These are phyloP conservation scores for Pyrrhoderma lamaoense DNA, from an alignment of 1,284 basidiomycete genomes.

Conservation along the genomic window DNA sequence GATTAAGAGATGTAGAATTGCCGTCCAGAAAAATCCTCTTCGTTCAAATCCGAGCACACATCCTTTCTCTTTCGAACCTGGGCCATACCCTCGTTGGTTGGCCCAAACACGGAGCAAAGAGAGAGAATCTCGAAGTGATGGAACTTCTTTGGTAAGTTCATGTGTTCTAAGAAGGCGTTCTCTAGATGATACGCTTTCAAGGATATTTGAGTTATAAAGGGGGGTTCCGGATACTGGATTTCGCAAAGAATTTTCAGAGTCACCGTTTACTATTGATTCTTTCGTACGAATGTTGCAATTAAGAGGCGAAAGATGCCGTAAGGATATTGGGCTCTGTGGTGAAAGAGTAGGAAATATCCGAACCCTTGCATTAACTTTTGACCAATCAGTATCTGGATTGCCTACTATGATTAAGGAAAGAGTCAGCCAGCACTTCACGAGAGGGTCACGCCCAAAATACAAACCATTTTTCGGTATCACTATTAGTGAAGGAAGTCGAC, in stretches of 20 bases:
- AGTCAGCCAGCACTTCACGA: not conserved
- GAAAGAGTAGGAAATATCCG: constrained; percentile 70
- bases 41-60: constrained; percentile 65
- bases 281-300: constrained; percentile 61
- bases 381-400: constrained; percentile 50
- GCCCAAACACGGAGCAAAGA: constrained; percentile 87
- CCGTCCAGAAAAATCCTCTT: constrained; percentile 63
- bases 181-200: constrained; percentile 60
- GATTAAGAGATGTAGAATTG: constrained; percentile 65
- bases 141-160: constrained; percentile 50
- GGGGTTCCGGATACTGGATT: constrained; percentile 42
- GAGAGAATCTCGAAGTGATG: constrained; percentile 71
- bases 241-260: constrained; percentile 4
- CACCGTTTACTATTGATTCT: constrained; percentile 24
- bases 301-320: constrained; percentile 65
- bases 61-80: constrained; percentile 27
- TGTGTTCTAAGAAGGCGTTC: constrained; percentile 66
- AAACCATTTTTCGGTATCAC: constrained; percentile 51
- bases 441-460: constrained; percentile 12
- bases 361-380: constrained; percentile 62
- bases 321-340: constrained; percentile 49
- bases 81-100: constrained; percentile 75
- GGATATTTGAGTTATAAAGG: constrained; percentile 73
- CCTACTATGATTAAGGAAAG: constrained; percentile 35
- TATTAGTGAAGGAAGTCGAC: constrained; percentile 63